These are phyloP conservation scores for Penicillium concentricum DNA, from an alignment of 2,329 filamentous ascomycete genomes.

Conservation along the genomic window DNA sequence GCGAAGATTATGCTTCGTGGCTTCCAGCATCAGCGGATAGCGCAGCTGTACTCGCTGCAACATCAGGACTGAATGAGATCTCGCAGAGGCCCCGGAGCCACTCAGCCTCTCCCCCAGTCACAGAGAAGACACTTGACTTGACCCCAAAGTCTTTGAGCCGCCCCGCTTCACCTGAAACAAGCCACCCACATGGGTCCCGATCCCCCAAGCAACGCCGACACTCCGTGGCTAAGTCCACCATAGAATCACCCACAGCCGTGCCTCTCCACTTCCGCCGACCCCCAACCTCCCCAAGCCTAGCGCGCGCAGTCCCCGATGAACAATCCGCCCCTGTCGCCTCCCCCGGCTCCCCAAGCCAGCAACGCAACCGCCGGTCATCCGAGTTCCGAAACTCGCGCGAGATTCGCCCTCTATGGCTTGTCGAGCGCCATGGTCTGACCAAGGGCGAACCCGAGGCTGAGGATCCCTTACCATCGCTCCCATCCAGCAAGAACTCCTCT, in stretches of 20 bases:
- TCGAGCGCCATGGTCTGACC: constrained; percentile 60
- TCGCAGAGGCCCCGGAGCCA: constrained; percentile 34
- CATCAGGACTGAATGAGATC: constrained; percentile 20
- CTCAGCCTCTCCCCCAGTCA: constrained; percentile 33
- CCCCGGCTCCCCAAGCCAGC: constrained; percentile 44
- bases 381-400: constrained; percentile 60
- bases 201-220: constrained; percentile 25
- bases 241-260: constrained; percentile 54
- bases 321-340: constrained; percentile 34
- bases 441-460: constrained; percentile 43
- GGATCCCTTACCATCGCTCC: constrained; percentile 50
- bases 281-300: constrained; percentile 46
- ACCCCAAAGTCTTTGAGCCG: constrained; percentile 34
- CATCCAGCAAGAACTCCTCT: constrained; percentile 52
- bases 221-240: constrained; percentile 29
- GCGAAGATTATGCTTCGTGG: constrained; percentile 47
- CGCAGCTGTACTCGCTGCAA: constrained; percentile 16
- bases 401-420: constrained; percentile 77
- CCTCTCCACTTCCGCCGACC: constrained; percentile 57
- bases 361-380: constrained; percentile 50
- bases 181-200: constrained; percentile 9
- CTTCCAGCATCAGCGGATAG: constrained; percentile 23
- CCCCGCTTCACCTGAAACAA: constrained; percentile 32
- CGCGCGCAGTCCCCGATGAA: constrained; percentile 42
- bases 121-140: constrained; percentile 30